Base-by-base conservation (phyloP, 2,329 filamentous ascomycete genomes). In the Epichloe typhina region DNA sequence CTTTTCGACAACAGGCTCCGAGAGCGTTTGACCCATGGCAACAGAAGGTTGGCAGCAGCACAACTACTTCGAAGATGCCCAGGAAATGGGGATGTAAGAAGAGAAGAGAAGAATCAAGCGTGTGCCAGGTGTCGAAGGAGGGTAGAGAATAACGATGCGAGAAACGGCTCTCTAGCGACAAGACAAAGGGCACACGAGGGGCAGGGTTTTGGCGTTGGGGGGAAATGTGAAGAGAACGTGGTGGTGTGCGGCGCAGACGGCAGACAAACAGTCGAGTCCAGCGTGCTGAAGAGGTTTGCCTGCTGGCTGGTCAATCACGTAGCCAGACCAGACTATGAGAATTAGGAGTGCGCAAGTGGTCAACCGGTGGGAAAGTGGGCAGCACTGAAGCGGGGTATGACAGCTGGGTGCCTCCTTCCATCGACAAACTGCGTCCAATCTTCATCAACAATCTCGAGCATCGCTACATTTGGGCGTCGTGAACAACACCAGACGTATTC, bases 1-100 rank as follows among this genome's bases (percentile, higher is more conserved):
- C 90, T 98, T 98, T 69, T 97, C 93, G 70, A 95, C 86, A 65
- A 98, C 90, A 64, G 93, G 93, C 78, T 98, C 93, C 65, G 91
- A 97, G 67, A 98, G 84, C 71, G 93, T 98, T 79, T 98, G 93
- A 80, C 93, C 93, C 93, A 98, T 98, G 72, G 57, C 58, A 64
- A 50, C 59, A 53, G 53, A 59, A 58, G 58, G 54, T 57, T 55
- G 59, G 58, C 50, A 55, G 56, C 49, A 59, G 57, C 57, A 54
- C 41, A 56, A 59, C 59, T 60, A 57, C 51, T 57, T 56, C 56
- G 55, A 57, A 57, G 51, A 50, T 47, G 53, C 52, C 55, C 50
- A 50, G 49, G 51, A 50, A 52, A 50, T 52, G 49, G 50, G 53
- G 46, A 46, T 42, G 46, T 37, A 46, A 51, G 45, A 49, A n/a